Percentiles rank a stretch among this genome's conserved stretches.
phyloP scores from a whole-genome alignment of 2,329 filamentous ascomycete genomes.

The Sphaerostilbella broomeana region DNA sequence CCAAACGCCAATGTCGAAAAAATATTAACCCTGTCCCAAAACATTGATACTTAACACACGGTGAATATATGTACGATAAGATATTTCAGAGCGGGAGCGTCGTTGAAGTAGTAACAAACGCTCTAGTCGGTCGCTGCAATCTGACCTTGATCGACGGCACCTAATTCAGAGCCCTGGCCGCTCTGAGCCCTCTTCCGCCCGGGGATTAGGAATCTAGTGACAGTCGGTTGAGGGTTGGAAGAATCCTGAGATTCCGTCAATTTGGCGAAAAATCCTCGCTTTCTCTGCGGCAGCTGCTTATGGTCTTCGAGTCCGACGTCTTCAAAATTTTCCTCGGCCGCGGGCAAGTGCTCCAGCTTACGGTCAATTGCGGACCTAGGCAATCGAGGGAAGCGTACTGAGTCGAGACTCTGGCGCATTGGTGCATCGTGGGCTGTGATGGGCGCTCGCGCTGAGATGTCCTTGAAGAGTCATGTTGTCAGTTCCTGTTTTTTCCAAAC shows the following conservation, averaged over 20 bases:
- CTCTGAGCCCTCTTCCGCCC: constrained; percentile 62
- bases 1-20: constrained; percentile 8
- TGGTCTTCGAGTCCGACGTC: constrained; percentile 83
- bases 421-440: constrained; percentile 52
- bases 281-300: constrained; percentile 39
- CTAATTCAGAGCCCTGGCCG: constrained; percentile 65
- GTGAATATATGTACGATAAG: constrained; percentile 9
- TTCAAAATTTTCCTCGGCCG: constrained; percentile 76
- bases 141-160: constrained; percentile 47
- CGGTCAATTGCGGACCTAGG: constrained; percentile 55
- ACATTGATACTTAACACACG: constrained; percentile 4
- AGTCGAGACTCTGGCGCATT: constrained; percentile 77
- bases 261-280: constrained; percentile 68
- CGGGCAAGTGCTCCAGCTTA: constrained; percentile 55
- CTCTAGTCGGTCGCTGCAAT: constrained; percentile 17
- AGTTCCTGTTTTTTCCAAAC: too few relatives aligned
- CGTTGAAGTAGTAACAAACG: too few relatives aligned
- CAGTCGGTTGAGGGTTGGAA: constrained; percentile 28
- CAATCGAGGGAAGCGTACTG: constrained; percentile 56
- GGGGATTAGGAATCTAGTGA: constrained; percentile 58
- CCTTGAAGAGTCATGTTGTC: too few relatives aligned
- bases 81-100: constrained; percentile 1
- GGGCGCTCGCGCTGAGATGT: constrained; percentile 83
- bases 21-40: constrained; percentile 8
- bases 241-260: constrained; percentile 55